A percentile compares a stretch with the other conserved stretches of the same genome.
Conservation (phyloP, 2,329 filamentous ascomycete species). For the Penicillium sp. region DNA sequence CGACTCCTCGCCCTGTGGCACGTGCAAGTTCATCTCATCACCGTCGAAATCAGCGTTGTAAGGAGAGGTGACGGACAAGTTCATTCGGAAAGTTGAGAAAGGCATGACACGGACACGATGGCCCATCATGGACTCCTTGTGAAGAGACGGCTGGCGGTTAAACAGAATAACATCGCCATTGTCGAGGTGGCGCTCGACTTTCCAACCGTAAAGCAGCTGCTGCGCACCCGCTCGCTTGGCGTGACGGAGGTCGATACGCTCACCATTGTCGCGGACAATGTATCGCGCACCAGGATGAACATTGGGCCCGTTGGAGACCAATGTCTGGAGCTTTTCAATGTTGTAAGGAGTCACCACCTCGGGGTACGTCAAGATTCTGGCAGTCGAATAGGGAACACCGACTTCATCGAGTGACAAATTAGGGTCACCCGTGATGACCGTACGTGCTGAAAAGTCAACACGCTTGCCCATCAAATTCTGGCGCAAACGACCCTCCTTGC, state of each 20-base stretch:
- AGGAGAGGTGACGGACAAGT: constrained; percentile 92
- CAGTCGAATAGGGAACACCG: constrained; percentile 89
- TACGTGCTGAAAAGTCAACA: constrained; percentile 98
- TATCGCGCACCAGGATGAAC: constrained; percentile 95
- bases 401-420: constrained; percentile 96
- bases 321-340: constrained; percentile 79
- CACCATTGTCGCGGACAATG: constrained; percentile 87
- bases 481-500: constrained; percentile 94
- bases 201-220: constrained; percentile 94
- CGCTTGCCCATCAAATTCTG: constrained; percentile 99
- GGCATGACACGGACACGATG: constrained; percentile 97
- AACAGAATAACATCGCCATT: constrained; percentile 98
- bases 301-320: constrained; percentile 90
- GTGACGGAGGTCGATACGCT: constrained; percentile 89
- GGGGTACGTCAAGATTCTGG: constrained; percentile 86
- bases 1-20: constrained; percentile 94
- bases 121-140: constrained; percentile 99
- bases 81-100: constrained; percentile 96
- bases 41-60: constrained; percentile 99
- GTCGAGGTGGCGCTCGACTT: constrained; percentile 93
- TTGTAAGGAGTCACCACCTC: constrained; percentile 98
- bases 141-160: constrained; percentile 96
- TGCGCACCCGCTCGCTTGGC: constrained; percentile 74
- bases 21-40: constrained; percentile 99
- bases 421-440: constrained; percentile 97